Evolutionary conservation across 1,139 yeast species (phyloP), one percentile per base, ranked within the genome.

Genomic region (Martiniozyma asiatica): DNA sequence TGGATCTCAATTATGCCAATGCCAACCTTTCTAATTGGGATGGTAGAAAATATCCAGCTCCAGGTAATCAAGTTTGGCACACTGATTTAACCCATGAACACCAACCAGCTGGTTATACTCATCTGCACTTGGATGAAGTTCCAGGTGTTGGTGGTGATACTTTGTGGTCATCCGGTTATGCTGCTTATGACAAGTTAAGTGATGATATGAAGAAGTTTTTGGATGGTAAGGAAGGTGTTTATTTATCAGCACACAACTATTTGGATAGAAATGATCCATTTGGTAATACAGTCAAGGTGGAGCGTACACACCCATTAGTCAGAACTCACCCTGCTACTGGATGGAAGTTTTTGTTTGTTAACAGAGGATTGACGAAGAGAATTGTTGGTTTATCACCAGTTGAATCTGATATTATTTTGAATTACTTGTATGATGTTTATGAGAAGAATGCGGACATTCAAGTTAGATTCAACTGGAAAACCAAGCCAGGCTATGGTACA

Each of bases 271-370:
- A 53, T 13, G 61, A 64, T 40, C 65, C 67, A 21, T 53, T 64
- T 34, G 42, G 49, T 24, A 68, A 68, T 10, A 62, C 64, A 16
- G 56, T 55, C 45, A 45, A 61, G 24, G 48, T 64, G 34, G 66
- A 61, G 35, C 55, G 67, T 41, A 58, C 51, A 32, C 72, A 65
- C 41, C 70, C 70, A 2, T 22, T 66, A 14, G 57, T 66, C 17
- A 56, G 69, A 48, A 65, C 70, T 3, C 68, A 65, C 38, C 73
- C 73, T 13, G 68, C 62, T 11, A 65, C 72, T 18, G 71, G 71
- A 3, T 64, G 70, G 70, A 65, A 65, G 47, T 53, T 61, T 6
- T 50, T 66, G 42, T 63, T 43, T 39, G 66, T 65, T 28, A 65
- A 65, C 51, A 51, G 68, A 31, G 40, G 55, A 8, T 55, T 54